Evolutionary conservation across 805 yeast species (phyloP).

Genomic region (Candida arabinofermentans): DNA sequence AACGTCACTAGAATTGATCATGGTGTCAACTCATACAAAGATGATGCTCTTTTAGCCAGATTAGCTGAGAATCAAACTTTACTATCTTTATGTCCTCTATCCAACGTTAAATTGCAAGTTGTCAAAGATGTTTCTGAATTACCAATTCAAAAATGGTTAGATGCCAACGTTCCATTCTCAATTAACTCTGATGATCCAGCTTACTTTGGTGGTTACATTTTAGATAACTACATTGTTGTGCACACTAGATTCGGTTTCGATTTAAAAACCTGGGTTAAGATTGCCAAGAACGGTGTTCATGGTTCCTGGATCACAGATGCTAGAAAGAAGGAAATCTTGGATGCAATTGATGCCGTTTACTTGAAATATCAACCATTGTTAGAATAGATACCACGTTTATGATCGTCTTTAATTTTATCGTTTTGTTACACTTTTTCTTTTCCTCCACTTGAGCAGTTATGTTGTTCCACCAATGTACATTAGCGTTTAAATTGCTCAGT

Average conservation of each 20-base stretch:
- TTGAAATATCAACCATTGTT: conserved; percentile 23
- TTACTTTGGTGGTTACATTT: conserved; percentile 79
- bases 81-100: conserved; percentile 73
- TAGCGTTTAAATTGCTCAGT: neutral
- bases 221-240: conserved; percentile 69
- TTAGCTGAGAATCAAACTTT: conserved; percentile 53
- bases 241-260: conserved; percentile 63
- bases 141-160: conserved; percentile 61
- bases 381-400: neutral
- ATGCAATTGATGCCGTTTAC: conserved; percentile 40
- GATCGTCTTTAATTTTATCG: neutral
- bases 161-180: conserved; percentile 63
- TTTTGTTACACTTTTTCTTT: neutral
- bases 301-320: conserved; percentile 70
- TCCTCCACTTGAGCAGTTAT: neutral
- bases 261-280: conserved; percentile 54
- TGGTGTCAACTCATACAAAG: conserved; percentile 64
- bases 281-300: conserved; percentile 61
- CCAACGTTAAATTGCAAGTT: conserved; percentile 72
- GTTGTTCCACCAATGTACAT: conserved; percentile 1
- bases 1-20: conserved; percentile 74
- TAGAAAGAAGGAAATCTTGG: conserved; percentile 46
- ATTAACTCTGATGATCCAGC: conserved; percentile 80
- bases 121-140: conserved; percentile 63
- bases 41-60: conserved; percentile 48